Evolutionary conservation across 257 asterid genomes (phyloP), one percentile per base, ranked within the genome.

Genomic region (Verbascum thapsus): DNA sequence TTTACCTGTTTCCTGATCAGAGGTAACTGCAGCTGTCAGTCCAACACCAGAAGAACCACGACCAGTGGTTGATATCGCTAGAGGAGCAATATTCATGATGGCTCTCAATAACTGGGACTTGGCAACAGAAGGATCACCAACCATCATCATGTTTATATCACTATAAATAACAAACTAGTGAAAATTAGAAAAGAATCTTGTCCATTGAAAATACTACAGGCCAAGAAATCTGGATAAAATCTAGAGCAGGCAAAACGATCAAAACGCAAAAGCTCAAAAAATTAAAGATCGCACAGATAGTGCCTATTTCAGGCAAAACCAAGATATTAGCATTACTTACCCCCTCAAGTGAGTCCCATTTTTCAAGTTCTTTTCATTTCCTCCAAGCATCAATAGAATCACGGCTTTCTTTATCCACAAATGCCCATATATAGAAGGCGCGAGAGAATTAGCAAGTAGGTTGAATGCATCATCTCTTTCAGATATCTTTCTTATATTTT

Each of bases 21-120:
- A 76, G 39, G 99, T 89, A 81, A 92, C 99, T 11, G 99, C 99
- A 69, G 99, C 99, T 48, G 99, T 92, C 81, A 92, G 80, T 19
- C 99, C 99, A 69, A 92, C 99, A 73, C 99, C 99, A 23, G 97
- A 92, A 70, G 97, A 92, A 68, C 99, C 99, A 43, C 99, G 86
- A 45, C 99, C 97, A 61, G 96, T 92, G 61, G 99, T 92, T 60
- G 97, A 92, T 74, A 92, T 89, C 67, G 99, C 96, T 58, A 89
- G 80, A 71, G 99, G 99, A 61, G 99, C 97, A 66, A 92, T 89
- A 71, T 87, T 87, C 89, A 92, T 87, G 61, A 92, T 89, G 50
- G 99, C 97, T 81, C 99, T 85, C 75, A 89, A 76, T 59, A 92
- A 79, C 73, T 92, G 99, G 76, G 99, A 92, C 80, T 92, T 92